A percentile compares a stretch with the other conserved stretches of the same genome.
Conservation (phyloP, 2,329 filamentous ascomycete genomes). For the Ophiostoma sp. region DNA sequence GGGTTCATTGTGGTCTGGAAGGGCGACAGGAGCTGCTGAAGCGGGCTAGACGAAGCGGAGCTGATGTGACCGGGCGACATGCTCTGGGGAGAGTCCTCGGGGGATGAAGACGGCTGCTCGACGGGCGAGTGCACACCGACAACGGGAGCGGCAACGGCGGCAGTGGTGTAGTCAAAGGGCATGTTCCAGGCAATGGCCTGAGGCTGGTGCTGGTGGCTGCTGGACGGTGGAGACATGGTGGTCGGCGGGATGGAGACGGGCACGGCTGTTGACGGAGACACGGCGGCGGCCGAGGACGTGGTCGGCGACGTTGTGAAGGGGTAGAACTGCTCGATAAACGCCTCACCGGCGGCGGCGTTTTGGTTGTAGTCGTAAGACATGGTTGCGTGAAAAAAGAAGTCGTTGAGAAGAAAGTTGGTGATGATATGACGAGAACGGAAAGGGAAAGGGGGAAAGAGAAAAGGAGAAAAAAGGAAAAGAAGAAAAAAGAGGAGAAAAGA, state of each 20-base stretch:
- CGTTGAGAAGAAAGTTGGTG: conserved; percentile 5
- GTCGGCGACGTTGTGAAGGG: conserved; percentile 40
- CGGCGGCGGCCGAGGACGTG: conserved; percentile 35
- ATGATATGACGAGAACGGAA: conserved; percentile 1
- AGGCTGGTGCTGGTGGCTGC: conserved; percentile 42
- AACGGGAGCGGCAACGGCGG: conserved; percentile 35
- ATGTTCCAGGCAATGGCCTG: conserved; percentile 51
- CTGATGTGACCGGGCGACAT: conserved; percentile 48
- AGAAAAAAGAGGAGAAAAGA: not conserved
- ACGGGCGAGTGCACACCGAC: conserved; percentile 41
- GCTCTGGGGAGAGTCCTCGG: conserved; percentile 52
- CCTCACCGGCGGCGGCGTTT: conserved; percentile 49
- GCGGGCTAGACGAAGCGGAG: conserved; percentile 55
- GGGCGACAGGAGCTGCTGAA: conserved; percentile 57
- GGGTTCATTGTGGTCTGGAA: conserved; percentile 54
- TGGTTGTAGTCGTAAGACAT: conserved; percentile 29
- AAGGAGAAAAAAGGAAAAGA: not conserved
- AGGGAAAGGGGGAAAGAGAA: not conserved
- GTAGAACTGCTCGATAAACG: conserved; percentile 59
- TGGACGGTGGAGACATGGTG: conserved; percentile 42
- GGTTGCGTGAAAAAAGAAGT: conserved; percentile 9
- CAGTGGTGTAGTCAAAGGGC: conserved; percentile 50
- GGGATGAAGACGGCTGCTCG: conserved; percentile 51
- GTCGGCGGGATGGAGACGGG: conserved; percentile 41
- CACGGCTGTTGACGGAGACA: conserved; percentile 37